Evolutionary conservation across 2,329 filamentous ascomycete genomes (phyloP), one percentile per base, ranked within the genome.

Genomic region (Diaporthe vaccinii): DNA sequence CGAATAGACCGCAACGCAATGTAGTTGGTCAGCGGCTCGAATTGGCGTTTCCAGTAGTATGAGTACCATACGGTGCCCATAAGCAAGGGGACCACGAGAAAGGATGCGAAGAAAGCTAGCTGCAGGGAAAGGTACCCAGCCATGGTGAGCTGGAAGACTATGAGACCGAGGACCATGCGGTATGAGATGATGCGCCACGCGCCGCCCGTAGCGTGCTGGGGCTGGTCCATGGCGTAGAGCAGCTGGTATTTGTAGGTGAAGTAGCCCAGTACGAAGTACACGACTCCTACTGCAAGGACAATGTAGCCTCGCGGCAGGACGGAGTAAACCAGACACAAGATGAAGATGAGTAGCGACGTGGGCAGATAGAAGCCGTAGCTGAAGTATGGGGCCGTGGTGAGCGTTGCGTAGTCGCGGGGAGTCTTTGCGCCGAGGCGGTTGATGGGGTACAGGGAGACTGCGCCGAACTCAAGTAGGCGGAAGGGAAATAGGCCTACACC

Each of bases 101-200:
- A 85, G 0, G 95, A 94, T 62, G 93, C 90, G 28, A 92, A 91
- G 79, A 95, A 94, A 0, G 94, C 95, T 68, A 89, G 86, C 73
- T 92, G 90, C 39, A 97, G 85, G 2, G 94, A 94, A 74, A 99
- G 89, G 77, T 96, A 93, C 4, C 96, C 96, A 31, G 95, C 93
- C 89, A 98, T 97, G 62, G 97, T 95, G 31, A 98, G 85, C 83
- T 99, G 95, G 81, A 98, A 98, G 57, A 98, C 91, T 3, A 97
- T 85, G 14, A 98, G 85, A 1, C 97, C 97, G 34, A 98, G 87
- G 74, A 98, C 91, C 75, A 98, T 90, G 49, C 97, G 94, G 81
- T 97, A 95, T 84, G 95, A 98, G 77, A 99, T 98, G 90, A 99
- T 98, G 67, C 94, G 93, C 97, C 97, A 99, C 6, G 96, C 95